Base-by-base conservation (phyloP, 2,329 filamentous ascomycete genomes). In the Sporothrix sp. region DNA sequence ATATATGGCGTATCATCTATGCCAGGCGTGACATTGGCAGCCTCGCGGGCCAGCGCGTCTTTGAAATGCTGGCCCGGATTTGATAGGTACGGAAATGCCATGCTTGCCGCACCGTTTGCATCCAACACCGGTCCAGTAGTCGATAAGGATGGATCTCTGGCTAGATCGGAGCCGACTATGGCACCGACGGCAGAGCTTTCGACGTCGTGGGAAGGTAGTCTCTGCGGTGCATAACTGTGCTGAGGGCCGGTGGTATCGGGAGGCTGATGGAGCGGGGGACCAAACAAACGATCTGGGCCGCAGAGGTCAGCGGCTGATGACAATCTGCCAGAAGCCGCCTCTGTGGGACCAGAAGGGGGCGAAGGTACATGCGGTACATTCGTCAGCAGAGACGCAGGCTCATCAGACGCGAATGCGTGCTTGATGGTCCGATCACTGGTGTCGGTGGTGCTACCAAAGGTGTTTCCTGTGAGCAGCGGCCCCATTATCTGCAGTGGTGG, bases 1-100 rank as follows among this genome's bases (percentile, higher is more conserved):
- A 96, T 87, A 65, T 90, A 95, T 0, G 88, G 89, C 8, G 82
- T 85, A 61, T 95, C 85, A 61, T 95, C 89, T 35, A 88, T 72
- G 9, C 84, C 87, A 0, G 89, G 89, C 0, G 87, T 91, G 50
- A 81, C 72, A 36, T 71, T 71, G 52, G 72, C 69, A 40, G 64
- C 74, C 16, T 72, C 69, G 48, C 74, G 66, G 44, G 72, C 67
- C 32, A 78, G 62, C 38, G 75, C 71, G 49, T 79, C 75, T 48
- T 76, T 75, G 60, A 77, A 73, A 47, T 67, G 57, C 42, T 53
- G 57, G 43, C 38, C 56, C 14, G 23, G 52, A 40, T 27, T 53
- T 37, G 45, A 36, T 37, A 51, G 53, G 27, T 30, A 35, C 16
- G 43, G 38, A 21, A 16, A 36, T 8, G 39, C 21, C 4, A 28